A percentile compares a stretch with the other conserved stretches of the same genome.
These are phyloP conservation scores for Camellia japonica DNA, from an alignment of 148 eudicot species.

Conservation along the genomic window DNA sequence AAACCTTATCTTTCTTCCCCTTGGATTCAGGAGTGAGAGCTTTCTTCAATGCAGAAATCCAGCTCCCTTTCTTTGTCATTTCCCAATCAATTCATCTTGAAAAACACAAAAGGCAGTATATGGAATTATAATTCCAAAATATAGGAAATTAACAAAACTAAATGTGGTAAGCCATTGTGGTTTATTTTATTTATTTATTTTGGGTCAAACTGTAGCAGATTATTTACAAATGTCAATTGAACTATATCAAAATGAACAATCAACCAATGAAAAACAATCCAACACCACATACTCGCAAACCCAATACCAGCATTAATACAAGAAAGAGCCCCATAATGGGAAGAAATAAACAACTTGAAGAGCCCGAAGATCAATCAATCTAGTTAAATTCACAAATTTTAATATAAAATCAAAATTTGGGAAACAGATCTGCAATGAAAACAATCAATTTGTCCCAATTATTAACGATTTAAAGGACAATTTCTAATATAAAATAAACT, in stretches of 20 bases:
- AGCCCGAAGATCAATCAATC: too few relatives aligned
- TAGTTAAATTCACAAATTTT: neutral
- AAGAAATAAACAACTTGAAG: too few relatives aligned
- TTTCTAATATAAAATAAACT: neutral
- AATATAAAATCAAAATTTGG: neutral
- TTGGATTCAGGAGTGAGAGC: constrained; percentile 61
- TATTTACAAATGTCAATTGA: too few relatives aligned
- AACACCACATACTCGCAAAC: too few relatives aligned
- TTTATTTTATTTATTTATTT: too few relatives aligned
- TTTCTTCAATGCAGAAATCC: constrained; percentile 74
- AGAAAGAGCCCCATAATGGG: too few relatives aligned
- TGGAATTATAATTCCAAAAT: constrained; percentile 7
- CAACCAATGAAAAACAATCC: too few relatives aligned
- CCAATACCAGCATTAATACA: too few relatives aligned
- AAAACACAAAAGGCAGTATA: constrained; percentile 14
- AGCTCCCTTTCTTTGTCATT: constrained; percentile 83
- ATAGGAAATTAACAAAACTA: neutral
- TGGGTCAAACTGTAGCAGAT: too few relatives aligned
- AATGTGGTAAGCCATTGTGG: neutral
- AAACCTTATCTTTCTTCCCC: constrained; percentile 66
- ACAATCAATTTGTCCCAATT: neutral
- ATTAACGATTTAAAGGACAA: neutral
- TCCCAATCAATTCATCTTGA: constrained; percentile 38
- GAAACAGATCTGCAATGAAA: neutral
- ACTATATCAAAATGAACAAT: too few relatives aligned